Evolutionary conservation across 1,284 basidiomycete genomes (phyloP).

Genomic region (Cerioporus squamosus): DNA sequence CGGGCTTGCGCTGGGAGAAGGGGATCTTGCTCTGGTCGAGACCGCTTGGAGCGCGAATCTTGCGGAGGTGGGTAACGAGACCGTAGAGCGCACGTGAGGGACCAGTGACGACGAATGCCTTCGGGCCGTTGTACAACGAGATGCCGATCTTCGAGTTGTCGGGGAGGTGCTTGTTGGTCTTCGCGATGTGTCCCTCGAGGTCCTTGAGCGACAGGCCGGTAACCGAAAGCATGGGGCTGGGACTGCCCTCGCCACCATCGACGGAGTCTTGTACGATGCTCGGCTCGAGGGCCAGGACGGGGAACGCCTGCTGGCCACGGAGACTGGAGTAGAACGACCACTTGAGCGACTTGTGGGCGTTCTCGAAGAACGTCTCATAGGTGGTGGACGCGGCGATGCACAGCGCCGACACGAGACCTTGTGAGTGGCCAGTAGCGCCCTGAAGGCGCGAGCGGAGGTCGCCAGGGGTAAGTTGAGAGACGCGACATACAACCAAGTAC

Average conservation of each 20-base stretch:
- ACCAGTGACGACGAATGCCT: slow-evolving; percentile 93
- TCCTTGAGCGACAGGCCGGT: slow-evolving; percentile 82
- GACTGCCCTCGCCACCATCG: slow-evolving; percentile 92
- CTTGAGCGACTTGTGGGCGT: slow-evolving; percentile 83
- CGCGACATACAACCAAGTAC: slow-evolving; percentile 83
- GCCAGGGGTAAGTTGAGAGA: slow-evolving; percentile 77
- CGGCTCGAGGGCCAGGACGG: slow-evolving; percentile 91
- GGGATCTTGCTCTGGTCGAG: slow-evolving; percentile 94
- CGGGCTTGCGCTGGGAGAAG: slow-evolving; percentile 93
- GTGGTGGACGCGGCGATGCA: slow-evolving; percentile 83
- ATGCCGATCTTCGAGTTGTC: slow-evolving; percentile 81
- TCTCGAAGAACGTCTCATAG: slow-evolving; percentile 75
- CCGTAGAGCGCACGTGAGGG: slow-evolving; percentile 93
- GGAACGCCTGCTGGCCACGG: slow-evolving; percentile 94
- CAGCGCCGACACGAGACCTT: slow-evolving; percentile 94
- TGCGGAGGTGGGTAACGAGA: slow-evolving; percentile 88
- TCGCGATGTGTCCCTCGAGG: slow-evolving; percentile 82
- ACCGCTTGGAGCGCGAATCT: slow-evolving; percentile 86
- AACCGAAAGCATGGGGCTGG: slow-evolving; percentile 93
- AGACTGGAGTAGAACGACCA: slow-evolving; percentile 96
- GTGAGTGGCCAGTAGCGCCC: slow-evolving; percentile 95
- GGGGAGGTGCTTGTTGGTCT: slow-evolving; percentile 89
- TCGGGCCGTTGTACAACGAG: slow-evolving; percentile 92
- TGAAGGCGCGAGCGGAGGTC: slow-evolving; percentile 79
- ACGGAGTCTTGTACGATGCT: slow-evolving; percentile 86